Percentiles rank a stretch among this genome's conserved stretches.
Evolutionary conservation across 352 stramenopile genomes (phyloP).

Genomic region (Phytophthora tubulina): DNA sequence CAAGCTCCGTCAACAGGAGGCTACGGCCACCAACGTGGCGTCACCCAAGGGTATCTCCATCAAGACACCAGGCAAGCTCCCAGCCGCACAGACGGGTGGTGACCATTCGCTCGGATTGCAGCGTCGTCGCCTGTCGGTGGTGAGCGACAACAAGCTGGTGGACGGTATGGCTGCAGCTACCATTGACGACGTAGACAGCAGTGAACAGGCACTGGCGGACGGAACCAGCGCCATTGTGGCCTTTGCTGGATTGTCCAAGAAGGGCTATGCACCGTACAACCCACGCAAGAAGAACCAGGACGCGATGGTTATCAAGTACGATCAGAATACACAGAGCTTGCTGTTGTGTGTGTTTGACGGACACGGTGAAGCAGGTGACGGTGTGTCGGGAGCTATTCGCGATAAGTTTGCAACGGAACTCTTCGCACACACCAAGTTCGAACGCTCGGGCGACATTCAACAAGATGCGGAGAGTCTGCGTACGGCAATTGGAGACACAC

Average conservation of each 20-base stretch:
- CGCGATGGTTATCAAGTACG: slow-evolving; percentile 95
- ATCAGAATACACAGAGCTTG: slow-evolving; percentile 91
- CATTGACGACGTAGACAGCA: slow-evolving; percentile 69
- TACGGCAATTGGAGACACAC: slow-evolving; percentile 61
- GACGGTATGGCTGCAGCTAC: slow-evolving; percentile 76
- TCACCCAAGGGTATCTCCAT: slow-evolving; percentile 84
- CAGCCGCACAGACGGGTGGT: slow-evolving; percentile 39
- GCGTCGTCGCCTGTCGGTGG: slow-evolving; percentile 72
- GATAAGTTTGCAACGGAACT: slow-evolving; percentile 91
- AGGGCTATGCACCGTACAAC: slow-evolving; percentile 93
- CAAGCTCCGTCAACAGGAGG: slow-evolving; percentile 72
- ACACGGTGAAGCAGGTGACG: slow-evolving; percentile 96
- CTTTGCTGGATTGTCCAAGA: slow-evolving; percentile 86
- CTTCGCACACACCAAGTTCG: slow-evolving; percentile 92
- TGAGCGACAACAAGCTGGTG: slow-evolving; percentile 87
- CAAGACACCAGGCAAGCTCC: slow-evolving; percentile 68
- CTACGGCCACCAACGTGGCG: slow-evolving; percentile 71
- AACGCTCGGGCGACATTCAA: slow-evolving; percentile 53
- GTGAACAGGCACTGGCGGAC: slow-evolving; percentile 54
- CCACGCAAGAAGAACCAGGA: slow-evolving; percentile 99
- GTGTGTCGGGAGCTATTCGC: slow-evolving; percentile 92
- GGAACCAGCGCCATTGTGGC: slow-evolving; percentile 64
- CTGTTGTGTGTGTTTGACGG: slow-evolving; percentile 97
- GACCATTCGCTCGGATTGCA: slow-evolving; percentile 74
- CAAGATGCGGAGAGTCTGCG: slow-evolving; percentile 71